Evolutionary conservation across 2,329 filamentous ascomycete species (phyloP), one percentile per base, ranked within the genome.

Genomic region (Septoria petroselini): DNA sequence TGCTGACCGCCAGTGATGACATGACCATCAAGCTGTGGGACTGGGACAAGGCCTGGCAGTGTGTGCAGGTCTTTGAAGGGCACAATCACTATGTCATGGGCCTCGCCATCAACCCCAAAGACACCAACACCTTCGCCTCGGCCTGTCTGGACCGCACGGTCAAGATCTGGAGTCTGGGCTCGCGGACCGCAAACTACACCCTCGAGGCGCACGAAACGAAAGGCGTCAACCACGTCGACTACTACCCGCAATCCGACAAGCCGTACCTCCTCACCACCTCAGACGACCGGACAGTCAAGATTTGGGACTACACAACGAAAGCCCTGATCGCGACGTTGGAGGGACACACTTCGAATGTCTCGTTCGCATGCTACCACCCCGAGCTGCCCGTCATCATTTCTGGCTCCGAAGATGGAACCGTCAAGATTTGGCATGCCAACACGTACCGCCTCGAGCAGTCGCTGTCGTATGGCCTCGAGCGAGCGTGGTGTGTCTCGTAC

Each of bases 21-120:
- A 95, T 95, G 90, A 95, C 90, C 50, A 95, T 96, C 68, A 95
- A 93, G 78, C 79, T 96, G 42, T 98, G 93, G 91, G 91, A 98
- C 70, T 98, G 93, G 93, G 93, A 98, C 64, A 94, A 93, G 71
- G 83, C 83, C 61, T 98, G 93, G 93, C 95, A 96, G 71, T 97
- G 91, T 68, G 88, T 97, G 25, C 90, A 95, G 70, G 83, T 95
- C 37, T 98, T 96, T 65, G 91, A 97, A 70, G 93, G 93, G 23
- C 94, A 98, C 69, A 87, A 85, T 62, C 93, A 95, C 74, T 95
- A 95, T 73, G 91, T 95, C 57, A 96, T 97, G 91, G 89, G 89
- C 21, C 77, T 97, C 58, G 86, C 91, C 43, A 95, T 97, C 69
- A 98, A 98, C 71, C 93, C 93, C 41, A 98, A 98, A 73, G 90